Conservation (phyloP, 2,329 filamentous ascomycete genomes). For the Apiospora saccharicola region DNA sequence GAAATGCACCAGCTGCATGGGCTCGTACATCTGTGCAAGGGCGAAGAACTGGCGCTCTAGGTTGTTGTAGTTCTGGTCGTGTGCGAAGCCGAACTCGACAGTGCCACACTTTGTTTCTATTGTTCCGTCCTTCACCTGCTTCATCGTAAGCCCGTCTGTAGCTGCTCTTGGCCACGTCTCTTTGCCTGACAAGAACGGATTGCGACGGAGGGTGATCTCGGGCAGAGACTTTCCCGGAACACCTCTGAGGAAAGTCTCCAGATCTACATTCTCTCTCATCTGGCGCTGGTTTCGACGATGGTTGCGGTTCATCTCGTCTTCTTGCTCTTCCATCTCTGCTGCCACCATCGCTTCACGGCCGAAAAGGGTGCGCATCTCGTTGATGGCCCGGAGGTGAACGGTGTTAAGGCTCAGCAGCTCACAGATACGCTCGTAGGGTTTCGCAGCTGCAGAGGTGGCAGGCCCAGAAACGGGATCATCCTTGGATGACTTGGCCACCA, state of each 20-base stretch:
- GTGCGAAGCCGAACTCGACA: constrained; percentile 78
- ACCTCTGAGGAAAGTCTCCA: constrained; percentile 62
- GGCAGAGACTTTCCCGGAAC: constrained; percentile 70
- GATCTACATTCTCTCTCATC: constrained; percentile 60
- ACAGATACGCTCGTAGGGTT: constrained; percentile 45
- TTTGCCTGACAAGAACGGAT: constrained; percentile 85
- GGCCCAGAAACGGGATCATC: constrained; percentile 12
- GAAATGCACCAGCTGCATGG: constrained; percentile 80
- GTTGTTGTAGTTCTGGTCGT: constrained; percentile 76
- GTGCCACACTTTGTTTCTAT: constrained; percentile 53
- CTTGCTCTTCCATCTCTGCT: constrained; percentile 55
- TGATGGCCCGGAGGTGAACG: constrained; percentile 81
- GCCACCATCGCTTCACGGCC: constrained; percentile 65
- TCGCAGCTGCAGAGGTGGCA: constrained; percentile 24
- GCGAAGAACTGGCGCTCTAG: constrained; percentile 79
- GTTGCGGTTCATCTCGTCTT: constrained; percentile 48
- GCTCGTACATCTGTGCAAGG: constrained; percentile 84
- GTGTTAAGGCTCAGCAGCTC: constrained; percentile 61
- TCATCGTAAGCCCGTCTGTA: constrained; percentile 85
- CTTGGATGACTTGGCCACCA: constrained; percentile 33
- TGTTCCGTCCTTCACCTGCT: constrained; percentile 52
- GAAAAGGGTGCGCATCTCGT: constrained; percentile 81
- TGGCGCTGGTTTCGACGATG: constrained; percentile 45
- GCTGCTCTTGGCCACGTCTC: constrained; percentile 85
- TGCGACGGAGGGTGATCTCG: constrained; percentile 76